Conservation (phyloP, 148 eudicot species). For the Vaccinium darrowii region DNA sequence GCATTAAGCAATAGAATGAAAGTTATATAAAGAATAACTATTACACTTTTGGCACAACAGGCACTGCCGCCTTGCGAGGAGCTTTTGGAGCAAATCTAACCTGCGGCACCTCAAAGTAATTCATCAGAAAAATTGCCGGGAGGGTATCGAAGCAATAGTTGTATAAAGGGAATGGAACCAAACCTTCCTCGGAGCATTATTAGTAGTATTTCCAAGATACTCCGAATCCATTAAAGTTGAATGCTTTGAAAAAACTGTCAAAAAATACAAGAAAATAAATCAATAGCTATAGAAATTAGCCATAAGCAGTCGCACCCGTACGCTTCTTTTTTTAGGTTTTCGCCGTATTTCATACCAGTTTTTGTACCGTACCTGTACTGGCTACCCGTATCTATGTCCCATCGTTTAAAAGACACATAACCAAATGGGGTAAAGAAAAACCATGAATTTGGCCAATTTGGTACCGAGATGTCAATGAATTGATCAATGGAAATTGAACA, state of each 20-base stretch:
- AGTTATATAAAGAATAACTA: background rate
- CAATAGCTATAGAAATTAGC: background rate
- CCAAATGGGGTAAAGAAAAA: no score
- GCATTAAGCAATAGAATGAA: background rate
- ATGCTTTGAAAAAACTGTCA: conserved; percentile 5
- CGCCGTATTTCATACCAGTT: no score
- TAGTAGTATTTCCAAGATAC: conserved; percentile 15
- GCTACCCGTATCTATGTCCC: no score
- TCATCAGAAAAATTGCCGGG: conserved; percentile 9
- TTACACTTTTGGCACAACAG: conserved; percentile 60
- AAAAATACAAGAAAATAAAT: background rate
- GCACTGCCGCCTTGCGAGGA: conserved; percentile 42
- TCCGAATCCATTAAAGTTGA: conserved; percentile 37
- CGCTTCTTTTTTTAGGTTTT: no score
- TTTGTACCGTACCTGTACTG: no score
- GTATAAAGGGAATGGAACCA: background rate
- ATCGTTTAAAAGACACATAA: no score
- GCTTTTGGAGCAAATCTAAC: conserved; percentile 69
- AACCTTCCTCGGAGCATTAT: conserved; percentile 43
- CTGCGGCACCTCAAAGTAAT: conserved; percentile 33
- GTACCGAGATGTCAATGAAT: no score
- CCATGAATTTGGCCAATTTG: no score
- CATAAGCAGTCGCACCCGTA: no score
- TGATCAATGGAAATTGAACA: no score
- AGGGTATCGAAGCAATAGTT: background rate